Conservation (phyloP, 2,329 filamentous ascomycete species). For the Colletotrichum plurivorum region DNA sequence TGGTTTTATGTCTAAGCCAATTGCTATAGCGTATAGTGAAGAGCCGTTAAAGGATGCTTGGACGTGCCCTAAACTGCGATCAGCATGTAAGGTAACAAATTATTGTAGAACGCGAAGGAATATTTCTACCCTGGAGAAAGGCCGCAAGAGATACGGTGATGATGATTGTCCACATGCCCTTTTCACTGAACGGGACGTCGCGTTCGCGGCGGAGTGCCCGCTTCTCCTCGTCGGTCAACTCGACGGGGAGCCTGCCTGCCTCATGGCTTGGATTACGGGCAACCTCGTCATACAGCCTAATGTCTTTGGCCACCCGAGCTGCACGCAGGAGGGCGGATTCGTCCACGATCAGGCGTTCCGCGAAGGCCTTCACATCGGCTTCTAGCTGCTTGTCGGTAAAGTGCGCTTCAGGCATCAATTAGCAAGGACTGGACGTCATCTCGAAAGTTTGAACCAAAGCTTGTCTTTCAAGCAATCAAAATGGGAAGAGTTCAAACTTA, state of each 20-base stretch:
- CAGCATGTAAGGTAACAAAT: too few species aligned
- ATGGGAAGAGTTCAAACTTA: slow-evolving; percentile 19
- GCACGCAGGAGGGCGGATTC: slow-evolving; percentile 52
- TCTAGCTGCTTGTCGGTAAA: slow-evolving; percentile 55
- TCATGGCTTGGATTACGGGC: slow-evolving; percentile 47
- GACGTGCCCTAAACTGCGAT: slow-evolving; percentile 49
- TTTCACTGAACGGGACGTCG: slow-evolving; percentile 55
- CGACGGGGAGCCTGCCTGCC: slow-evolving; percentile 48
- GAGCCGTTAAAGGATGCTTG: slow-evolving; percentile 61
- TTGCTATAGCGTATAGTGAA: slow-evolving; percentile 50
- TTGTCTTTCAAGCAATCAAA: neutral
- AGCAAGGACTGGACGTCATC: neutral
- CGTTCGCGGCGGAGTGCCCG: slow-evolving; percentile 53
- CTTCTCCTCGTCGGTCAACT: slow-evolving; percentile 53
- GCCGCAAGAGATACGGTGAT: slow-evolving; percentile 60
- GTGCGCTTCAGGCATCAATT: slow-evolving; percentile 45
- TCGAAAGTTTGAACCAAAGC: too few species aligned
- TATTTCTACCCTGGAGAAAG: slow-evolving; percentile 57
- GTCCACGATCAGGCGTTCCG: slow-evolving; percentile 48
- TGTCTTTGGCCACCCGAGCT: slow-evolving; percentile 58
- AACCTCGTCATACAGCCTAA: slow-evolving; percentile 54
- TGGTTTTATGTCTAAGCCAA: slow-evolving; percentile 11
- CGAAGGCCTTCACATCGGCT: slow-evolving; percentile 52
- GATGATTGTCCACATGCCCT: slow-evolving; percentile 56
- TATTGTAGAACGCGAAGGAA: too few species aligned